These are phyloP conservation scores for Fagus crenata DNA, from an alignment of 306 rosid genomes.

Conservation along the genomic window DNA sequence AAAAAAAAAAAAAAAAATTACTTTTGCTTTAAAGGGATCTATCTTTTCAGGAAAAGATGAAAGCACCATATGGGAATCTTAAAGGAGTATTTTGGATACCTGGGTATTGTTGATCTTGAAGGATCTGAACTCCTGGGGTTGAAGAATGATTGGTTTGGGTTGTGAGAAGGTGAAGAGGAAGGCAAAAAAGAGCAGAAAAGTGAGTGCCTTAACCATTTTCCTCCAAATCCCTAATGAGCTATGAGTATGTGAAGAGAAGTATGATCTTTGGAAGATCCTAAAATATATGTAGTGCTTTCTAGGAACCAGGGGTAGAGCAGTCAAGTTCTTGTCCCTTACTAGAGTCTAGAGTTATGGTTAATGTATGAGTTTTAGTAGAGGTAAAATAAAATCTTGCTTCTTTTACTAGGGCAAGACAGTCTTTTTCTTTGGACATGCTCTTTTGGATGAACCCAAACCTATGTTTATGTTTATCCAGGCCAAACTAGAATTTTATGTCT, in stretches of 20 bases:
- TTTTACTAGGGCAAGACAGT: too few relatives aligned
- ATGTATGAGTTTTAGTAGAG: too few relatives aligned
- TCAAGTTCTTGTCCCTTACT: not conserved
- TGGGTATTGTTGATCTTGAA: constrained; percentile 44
- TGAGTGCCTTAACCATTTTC: constrained; percentile 19
- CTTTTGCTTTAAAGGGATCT: too few relatives aligned
- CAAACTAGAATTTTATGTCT: not conserved
- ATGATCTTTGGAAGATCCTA: not conserved
- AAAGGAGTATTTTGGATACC: constrained; percentile 16
- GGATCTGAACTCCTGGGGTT: constrained; percentile 43
- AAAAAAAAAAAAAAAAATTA: too few relatives aligned
- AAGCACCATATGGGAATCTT: not conserved
- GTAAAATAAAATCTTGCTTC: too few relatives aligned
- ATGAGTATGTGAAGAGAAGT: not conserved
- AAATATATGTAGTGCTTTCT: not conserved
- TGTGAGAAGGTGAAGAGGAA: constrained; percentile 34
- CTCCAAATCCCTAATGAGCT: not conserved
- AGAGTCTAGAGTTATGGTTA: not conserved
- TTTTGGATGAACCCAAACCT: too few relatives aligned
- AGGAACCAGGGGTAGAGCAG: not conserved
- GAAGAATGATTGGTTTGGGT: constrained; percentile 31
- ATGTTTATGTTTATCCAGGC: too few relatives aligned
- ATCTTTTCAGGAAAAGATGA: too few relatives aligned
- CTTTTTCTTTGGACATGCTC: too few relatives aligned
- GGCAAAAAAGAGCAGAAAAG: constrained; percentile 32